These are phyloP conservation scores for Buddleja alternifolia DNA, from an alignment of 257 asterid genomes.

Conservation along the genomic window DNA sequence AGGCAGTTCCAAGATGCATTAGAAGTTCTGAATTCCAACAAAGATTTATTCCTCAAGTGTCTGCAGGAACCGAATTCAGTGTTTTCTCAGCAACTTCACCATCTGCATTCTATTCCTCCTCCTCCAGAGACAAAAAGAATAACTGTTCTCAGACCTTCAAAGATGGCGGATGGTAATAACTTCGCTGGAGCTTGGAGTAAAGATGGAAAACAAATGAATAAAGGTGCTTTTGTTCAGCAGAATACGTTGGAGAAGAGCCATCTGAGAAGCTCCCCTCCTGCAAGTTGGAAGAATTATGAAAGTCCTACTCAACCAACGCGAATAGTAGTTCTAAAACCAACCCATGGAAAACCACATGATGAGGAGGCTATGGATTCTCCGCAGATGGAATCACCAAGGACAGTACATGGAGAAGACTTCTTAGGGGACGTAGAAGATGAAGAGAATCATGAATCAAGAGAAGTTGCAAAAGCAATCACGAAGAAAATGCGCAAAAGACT, in stretches of 20 bases:
- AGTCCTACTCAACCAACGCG: constrained; percentile 77
- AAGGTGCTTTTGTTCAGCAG: constrained; percentile 39
- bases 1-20: constrained; percentile 87
- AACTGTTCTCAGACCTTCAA: constrained; percentile 92
- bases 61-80: constrained; percentile 88
- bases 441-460: constrained; percentile 74
- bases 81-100: constrained; percentile 60
- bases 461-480: constrained; percentile 76
- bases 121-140: constrained; percentile 82
- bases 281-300: constrained; percentile 53
- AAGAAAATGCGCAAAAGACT: constrained; percentile 72
- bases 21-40: constrained; percentile 85
- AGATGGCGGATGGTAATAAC: constrained; percentile 52
- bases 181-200: constrained; percentile 47
- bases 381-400: constrained; percentile 50
- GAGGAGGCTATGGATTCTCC: constrained; percentile 55
- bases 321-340: constrained; percentile 93
- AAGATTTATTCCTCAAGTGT: constrained; percentile 83
- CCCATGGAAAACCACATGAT: constrained; percentile 57
- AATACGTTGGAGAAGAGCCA: constrained; percentile 43
- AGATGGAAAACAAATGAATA: constrained; percentile 46
- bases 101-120: constrained; percentile 60
- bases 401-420: constrained; percentile 47
- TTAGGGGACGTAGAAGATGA: constrained; percentile 57
- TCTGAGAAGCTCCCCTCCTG: constrained; percentile 47